Base-by-base conservation (phyloP, 2,329 filamentous ascomycete species). In the Akanthomyces uredinophilus region DNA sequence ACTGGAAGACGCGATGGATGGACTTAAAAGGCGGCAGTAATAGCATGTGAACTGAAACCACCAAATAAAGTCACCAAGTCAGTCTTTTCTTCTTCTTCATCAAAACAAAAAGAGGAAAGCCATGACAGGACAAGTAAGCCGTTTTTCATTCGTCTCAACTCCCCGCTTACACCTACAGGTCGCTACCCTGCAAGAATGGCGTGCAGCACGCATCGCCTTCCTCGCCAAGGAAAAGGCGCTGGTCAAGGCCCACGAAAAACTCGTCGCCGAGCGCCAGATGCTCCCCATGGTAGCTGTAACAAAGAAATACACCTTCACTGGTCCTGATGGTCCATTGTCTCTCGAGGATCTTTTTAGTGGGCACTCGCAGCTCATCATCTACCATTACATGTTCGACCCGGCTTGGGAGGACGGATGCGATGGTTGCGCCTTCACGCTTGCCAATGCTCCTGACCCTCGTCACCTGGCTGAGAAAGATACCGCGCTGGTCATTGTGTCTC, bases 331-430 rank as follows among this genome's bases (percentile, higher is more conserved):
- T 27, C 65, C 68, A 32, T 24, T 66, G 11, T 64, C 57, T 6
- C 62, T 73, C 16, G 11, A 63, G 6, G 67, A 69, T 14, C 64
- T 72, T 44, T 72, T 72, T 47, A 60, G 65, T 6, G 65, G 61
- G 49, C 67, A 66, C 53, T 67, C 69, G 18, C 70, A 72, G 56
- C 66, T 74, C 64, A 66, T 73, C 57, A 57, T 78, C 39, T 76
- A 77, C 65, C 74, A 77, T 63, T 76, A 76, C 66, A 77, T 77
- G 75, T 72, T 77, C 50, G 67, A 61, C 0, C 71, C 73, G 4
- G 56, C 66, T 2, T 62, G 68, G 8, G 64, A 69, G 20, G 54
- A 64, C 6, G 74, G 70, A 14, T 77, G 74, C 61, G 57, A 64
- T 27, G 73, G 71, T 18, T 77, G 74, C 64, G 69, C 70, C 5